Conservation (phyloP, 768 basidiomycete species). For the Omphalotus guepiniiformis region DNA sequence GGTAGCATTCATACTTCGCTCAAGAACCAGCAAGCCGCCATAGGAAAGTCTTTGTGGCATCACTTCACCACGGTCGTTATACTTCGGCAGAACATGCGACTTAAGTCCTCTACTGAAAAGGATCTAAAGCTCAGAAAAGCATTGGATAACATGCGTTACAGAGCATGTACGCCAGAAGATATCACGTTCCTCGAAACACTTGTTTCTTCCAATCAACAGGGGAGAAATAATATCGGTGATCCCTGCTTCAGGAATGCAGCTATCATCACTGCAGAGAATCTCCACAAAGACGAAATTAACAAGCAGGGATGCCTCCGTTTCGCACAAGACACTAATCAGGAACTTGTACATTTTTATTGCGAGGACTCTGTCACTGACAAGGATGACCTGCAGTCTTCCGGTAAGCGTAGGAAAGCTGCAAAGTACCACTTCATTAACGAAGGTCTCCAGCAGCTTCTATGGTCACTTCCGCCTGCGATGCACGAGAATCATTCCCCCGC, state of each 20-base stretch:
- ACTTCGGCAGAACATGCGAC: conserved; percentile 25
- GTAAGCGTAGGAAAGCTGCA: background rate
- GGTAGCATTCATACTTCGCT: background rate
- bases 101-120: conserved; percentile 17
- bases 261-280: conserved; percentile 27
- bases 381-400: no score
- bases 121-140: conserved; percentile 24
- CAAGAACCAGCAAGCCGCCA: conserved; percentile 9
- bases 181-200: conserved; percentile 18
- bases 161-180: conserved; percentile 18
- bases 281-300: conserved; percentile 29
- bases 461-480: conserved; percentile 10
- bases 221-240: background rate
- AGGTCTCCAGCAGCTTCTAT: conserved; percentile 14
- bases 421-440: background rate
- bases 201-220: conserved; percentile 10
- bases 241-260: conserved; percentile 24
- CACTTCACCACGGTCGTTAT: conserved; percentile 19
- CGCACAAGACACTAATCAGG: conserved; percentile 24
- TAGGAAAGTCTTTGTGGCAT: conserved; percentile 22
- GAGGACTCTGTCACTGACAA: conserved; percentile 14
- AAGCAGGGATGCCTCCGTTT: conserved; percentile 20
- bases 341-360: conserved; percentile 25
- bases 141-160: conserved; percentile 27
- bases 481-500: conserved; percentile 20